Conservation (phyloP, 495 filamentous ascomycete species). For the Aspergillus carlsbadensis region DNA sequence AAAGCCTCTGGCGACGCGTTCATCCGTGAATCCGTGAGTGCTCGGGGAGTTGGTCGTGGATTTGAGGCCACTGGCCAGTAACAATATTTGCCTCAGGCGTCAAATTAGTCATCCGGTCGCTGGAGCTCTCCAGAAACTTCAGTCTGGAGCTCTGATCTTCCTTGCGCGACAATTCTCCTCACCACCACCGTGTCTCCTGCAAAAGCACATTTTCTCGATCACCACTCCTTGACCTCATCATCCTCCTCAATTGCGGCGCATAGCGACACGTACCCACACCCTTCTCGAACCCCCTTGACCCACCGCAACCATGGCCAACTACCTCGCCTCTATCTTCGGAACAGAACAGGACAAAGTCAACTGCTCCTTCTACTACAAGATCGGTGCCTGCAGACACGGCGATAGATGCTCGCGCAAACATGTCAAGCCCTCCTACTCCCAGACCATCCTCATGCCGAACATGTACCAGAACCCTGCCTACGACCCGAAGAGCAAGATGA, state of each 20-base stretch:
- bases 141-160: conserved; percentile 19
- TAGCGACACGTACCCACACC: no score
- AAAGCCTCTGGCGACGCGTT: no score
- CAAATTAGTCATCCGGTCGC: conserved; percentile 34
- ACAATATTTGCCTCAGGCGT: conserved; percentile 23
- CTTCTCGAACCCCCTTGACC: background rate
- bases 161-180: conserved; percentile 12
- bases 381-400: conserved; percentile 96
- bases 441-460: conserved; percentile 96
- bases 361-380: conserved; percentile 91
- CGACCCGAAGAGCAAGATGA: conserved; percentile 96
- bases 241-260: background rate
- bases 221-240: background rate
- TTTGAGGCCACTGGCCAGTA: no score
- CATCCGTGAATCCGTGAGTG: no score
- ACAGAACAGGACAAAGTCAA: conserved; percentile 98
- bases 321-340: conserved; percentile 98
- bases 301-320: conserved; percentile 74
- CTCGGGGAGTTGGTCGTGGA: no score
- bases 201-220: background rate
- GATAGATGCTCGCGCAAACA: conserved; percentile 98
- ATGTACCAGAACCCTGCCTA: conserved; percentile 99
- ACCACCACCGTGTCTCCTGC: background rate
- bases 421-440: conserved; percentile 96
- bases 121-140: conserved; percentile 48